Evolutionary conservation across 2,329 filamentous ascomycete genomes (phyloP), one percentile per base, ranked within the genome.

Genomic region (Pseudocercospora macadamiae): DNA sequence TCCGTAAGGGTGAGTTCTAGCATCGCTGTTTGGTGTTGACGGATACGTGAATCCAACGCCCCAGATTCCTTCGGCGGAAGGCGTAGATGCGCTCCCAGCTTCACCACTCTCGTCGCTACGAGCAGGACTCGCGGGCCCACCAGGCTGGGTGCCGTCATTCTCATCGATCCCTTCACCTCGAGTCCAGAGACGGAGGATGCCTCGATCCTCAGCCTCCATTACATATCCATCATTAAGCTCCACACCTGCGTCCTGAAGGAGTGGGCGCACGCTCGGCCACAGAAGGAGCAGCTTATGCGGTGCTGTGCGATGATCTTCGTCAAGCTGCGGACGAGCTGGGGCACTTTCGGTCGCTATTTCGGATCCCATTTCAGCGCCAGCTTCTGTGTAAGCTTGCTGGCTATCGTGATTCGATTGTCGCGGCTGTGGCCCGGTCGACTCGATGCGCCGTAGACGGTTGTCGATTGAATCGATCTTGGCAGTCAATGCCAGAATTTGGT

Each of bases 271-370:
- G 66, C 57, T 74, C 55, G 30, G 90, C 86, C 70, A 97, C 71
- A 62, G 82, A 76, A 70, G 80, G 76, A 97, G 78, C 16, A 97
- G 79, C 62, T 92, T 85, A 51, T 95, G 90, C 1, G 92, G 92
- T n/a, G 91, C 86, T 0, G 93, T 97, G 0, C 91, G 96, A 70
- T 97, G 93, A 65, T 96, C 90, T 25, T 87, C 84, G 56, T 96
- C 90, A 1, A 89, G 85, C 12, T 89, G 83, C 51, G 1, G 82
- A 12, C 19, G 12, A 36, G 37, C 47, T 21, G 49, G 28, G 25
- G 49, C 28, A 39, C 51, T 49, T 32, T 55, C 80, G 12, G 64
- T 70, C 64, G 55, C 65, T 64, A 37, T 55, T 12, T 51, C 47
- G 44, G 30, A 23, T 18, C 60, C 55, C 6, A 45, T 32, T 28